Percentiles rank a stretch among this genome's conserved stretches.
phyloP scores from a whole-genome alignment of 441 rosid genomes.

The Croton setiger region DNA sequence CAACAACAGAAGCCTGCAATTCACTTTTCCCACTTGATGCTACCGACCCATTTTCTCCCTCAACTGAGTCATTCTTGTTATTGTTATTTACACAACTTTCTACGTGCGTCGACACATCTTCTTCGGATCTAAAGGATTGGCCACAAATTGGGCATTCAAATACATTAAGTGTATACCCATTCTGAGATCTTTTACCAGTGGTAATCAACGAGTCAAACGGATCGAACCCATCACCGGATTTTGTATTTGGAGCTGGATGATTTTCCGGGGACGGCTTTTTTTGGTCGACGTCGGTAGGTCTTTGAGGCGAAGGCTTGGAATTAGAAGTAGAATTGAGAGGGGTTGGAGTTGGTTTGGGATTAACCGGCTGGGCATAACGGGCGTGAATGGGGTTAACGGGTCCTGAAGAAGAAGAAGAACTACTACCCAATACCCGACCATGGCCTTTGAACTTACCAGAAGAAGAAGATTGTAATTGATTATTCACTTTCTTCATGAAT shows the following conservation, averaged over 20 bases:
- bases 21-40: constrained; percentile 24
- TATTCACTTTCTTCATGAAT: constrained; percentile 77
- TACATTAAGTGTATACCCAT: constrained; percentile 59
- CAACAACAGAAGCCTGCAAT: constrained; percentile 49
- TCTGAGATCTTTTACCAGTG: constrained; percentile 65
- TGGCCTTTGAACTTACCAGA: constrained; percentile 51
- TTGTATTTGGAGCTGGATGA: constrained; percentile 28
- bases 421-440: constrained; percentile 70
- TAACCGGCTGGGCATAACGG: constrained; percentile 35
- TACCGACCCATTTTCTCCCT: constrained; percentile 22
- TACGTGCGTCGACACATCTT: constrained; percentile 70
- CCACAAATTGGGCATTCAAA: constrained; percentile 81
- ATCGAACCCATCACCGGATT: constrained; percentile 55
- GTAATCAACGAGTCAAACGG: constrained; percentile 73
- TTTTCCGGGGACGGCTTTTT: constrained; percentile 21
- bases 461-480: constrained; percentile 46
- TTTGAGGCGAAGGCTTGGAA: constrained; percentile 35
- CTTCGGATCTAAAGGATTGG: constrained; percentile 53
- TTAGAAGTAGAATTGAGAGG: constrained; percentile 23
- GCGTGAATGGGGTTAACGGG: constrained; percentile 43
- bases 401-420: constrained; percentile 37
- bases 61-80: constrained; percentile 5
- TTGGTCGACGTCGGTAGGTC: constrained; percentile 32
- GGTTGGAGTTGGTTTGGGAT: constrained; percentile 30
- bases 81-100: constrained; percentile 51